A percentile compares a stretch with the other conserved stretches of the same genome.
These are phyloP conservation scores for Tanozyma kutaoensis DNA, from an alignment of 805 yeast species.

Conservation along the genomic window DNA sequence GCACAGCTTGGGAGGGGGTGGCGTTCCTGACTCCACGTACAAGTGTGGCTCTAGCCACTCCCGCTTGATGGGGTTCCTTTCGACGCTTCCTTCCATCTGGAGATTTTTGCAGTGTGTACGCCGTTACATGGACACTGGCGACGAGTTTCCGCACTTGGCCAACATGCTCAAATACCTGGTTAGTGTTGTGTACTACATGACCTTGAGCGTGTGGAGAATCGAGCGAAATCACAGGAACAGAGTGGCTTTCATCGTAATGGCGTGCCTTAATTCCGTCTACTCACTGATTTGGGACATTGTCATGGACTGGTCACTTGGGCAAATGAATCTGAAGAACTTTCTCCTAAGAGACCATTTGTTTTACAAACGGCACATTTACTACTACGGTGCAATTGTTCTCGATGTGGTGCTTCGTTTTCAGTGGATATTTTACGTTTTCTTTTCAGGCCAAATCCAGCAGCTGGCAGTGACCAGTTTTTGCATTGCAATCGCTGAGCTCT, in stretches of 20 bases:
- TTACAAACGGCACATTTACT: constrained; percentile 39
- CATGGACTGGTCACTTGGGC: constrained; percentile 93
- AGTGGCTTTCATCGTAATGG: constrained; percentile 59
- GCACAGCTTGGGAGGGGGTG: constrained; percentile 28
- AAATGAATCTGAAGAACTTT: constrained; percentile 41
- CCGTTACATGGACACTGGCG: constrained; percentile 87
- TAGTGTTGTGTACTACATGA: constrained; percentile 54
- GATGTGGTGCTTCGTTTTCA: constrained; percentile 74
- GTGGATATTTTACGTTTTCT: constrained; percentile 84
- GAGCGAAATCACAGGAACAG: constrained; percentile 26
- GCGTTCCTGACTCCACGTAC: constrained; percentile 8
- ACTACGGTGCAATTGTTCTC: constrained; percentile 60
- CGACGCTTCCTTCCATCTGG: constrained; percentile 81
- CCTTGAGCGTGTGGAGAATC: constrained; percentile 70
- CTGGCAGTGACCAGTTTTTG: constrained; percentile 77
- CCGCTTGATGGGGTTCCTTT: constrained; percentile 66
- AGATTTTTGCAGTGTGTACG: constrained; percentile 83
- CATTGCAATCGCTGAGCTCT: constrained; percentile 69
- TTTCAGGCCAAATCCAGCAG: constrained; percentile 67
- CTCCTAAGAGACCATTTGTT: constrained; percentile 63
- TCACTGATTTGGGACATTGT: constrained; percentile 78
- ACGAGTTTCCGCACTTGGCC: constrained; percentile 92
- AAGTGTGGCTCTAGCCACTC: constrained; percentile 73
- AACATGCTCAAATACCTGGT: constrained; percentile 69
- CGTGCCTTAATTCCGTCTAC: constrained; percentile 55